Evolutionary conservation across 2,329 filamentous ascomycete genomes (phyloP).

Genomic region (Sclerotinia borealis): DNA sequence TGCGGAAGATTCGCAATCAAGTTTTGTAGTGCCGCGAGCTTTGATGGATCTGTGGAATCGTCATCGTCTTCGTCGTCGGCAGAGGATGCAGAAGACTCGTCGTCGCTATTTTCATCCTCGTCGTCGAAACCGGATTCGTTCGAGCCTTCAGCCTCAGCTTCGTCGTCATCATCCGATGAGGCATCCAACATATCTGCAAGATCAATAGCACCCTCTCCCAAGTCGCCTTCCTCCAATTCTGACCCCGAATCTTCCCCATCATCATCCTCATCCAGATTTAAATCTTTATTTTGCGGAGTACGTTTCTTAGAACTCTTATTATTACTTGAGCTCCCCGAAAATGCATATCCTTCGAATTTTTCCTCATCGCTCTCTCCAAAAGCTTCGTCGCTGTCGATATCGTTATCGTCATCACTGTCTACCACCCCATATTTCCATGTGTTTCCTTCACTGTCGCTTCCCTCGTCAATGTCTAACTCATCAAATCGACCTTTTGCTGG

Average conservation of each 20-base stretch:
- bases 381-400: slow-evolving; percentile 66
- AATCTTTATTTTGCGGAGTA: slow-evolving; percentile 39
- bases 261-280: slow-evolving; percentile 46
- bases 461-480: slow-evolving; percentile 48
- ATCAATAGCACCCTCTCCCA: slow-evolving; percentile 38
- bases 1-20: slow-evolving; percentile 60
- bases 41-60: slow-evolving; percentile 39
- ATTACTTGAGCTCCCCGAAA: slow-evolving; percentile 46
- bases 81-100: slow-evolving; percentile 46
- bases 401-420: slow-evolving; percentile 60
- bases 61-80: slow-evolving; percentile 39
- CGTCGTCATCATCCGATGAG: slow-evolving; percentile 70
- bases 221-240: slow-evolving; percentile 65
- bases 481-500: slow-evolving; percentile 30
- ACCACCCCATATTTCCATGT: slow-evolving; percentile 62
- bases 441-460: slow-evolving; percentile 64
- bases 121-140: slow-evolving; percentile 39
- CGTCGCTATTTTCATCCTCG: slow-evolving; percentile 47
- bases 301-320: slow-evolving; percentile 46
- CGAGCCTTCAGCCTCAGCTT: slow-evolving; percentile 14
- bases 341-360: slow-evolving; percentile 60
- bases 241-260: slow-evolving; percentile 34
- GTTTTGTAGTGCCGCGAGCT: slow-evolving; percentile 58
- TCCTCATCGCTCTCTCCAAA: slow-evolving; percentile 68
- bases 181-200: slow-evolving; percentile 22